Percentiles rank a stretch among this genome's conserved stretches.
Conservation (phyloP, 768 basidiomycete species). For the Lepiota venenata region DNA sequence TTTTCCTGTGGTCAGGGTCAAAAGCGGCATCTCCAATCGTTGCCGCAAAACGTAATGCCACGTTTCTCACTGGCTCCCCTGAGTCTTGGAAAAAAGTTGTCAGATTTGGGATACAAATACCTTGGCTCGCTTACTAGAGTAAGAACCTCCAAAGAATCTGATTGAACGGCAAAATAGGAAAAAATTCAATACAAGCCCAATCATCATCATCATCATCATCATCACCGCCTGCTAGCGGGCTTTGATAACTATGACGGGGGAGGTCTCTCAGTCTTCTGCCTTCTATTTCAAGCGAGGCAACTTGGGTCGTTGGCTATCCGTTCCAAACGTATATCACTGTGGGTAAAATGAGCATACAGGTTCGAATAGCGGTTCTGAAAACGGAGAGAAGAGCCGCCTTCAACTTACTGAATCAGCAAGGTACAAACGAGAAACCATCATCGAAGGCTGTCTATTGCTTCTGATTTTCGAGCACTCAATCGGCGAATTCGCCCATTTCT, state of each 20-base stretch:
- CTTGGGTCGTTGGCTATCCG: no score
- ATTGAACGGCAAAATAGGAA: no score
- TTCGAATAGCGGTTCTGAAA: not conserved
- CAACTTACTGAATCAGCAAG: slow-evolving; percentile 2
- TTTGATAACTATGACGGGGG: no score
- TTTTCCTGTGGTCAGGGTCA: not conserved
- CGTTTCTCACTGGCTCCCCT: slow-evolving; percentile 8
- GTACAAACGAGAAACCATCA: not conserved
- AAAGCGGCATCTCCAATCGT: slow-evolving; percentile 4
- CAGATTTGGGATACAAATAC: not conserved
- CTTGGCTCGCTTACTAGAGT: no score
- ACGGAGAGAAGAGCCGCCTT: not conserved
- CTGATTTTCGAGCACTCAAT: slow-evolving; percentile 10
- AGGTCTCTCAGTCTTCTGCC: no score
- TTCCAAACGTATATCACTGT: not conserved
- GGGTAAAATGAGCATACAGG: not conserved
- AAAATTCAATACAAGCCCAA: not conserved
- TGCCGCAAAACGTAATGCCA: slow-evolving; percentile 5
- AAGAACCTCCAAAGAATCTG: not conserved
- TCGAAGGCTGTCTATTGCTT: slow-evolving; percentile 11
- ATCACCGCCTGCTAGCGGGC: no score
- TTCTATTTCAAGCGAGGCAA: no score
- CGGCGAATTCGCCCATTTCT: slow-evolving; percentile 2
- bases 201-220: no score
- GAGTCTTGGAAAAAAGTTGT: not conserved